Conservation (phyloP, 2,329 filamentous ascomycete genomes). For the Fusarium scirpi region DNA sequence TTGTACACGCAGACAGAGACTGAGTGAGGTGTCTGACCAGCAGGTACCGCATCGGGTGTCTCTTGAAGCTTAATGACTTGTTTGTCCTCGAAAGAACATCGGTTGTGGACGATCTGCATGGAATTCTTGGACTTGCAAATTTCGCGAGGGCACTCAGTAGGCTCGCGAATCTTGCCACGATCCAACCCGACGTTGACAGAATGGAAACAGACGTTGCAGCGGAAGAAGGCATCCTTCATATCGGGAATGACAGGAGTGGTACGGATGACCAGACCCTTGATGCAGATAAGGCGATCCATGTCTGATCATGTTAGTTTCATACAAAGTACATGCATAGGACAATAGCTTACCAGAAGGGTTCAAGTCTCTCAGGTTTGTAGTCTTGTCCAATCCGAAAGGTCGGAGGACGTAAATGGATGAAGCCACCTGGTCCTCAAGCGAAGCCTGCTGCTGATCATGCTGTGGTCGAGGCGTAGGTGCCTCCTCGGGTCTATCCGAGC, state of each 20-base stretch:
- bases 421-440: conserved; percentile 84
- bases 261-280: conserved; percentile 96
- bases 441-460: conserved; percentile 62
- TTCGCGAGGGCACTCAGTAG: conserved; percentile 85
- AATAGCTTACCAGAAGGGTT: conserved; percentile 79
- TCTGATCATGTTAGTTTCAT: conserved; percentile 61
- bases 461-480: conserved; percentile 54
- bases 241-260: conserved; percentile 97
- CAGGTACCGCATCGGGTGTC: conserved; percentile 92
- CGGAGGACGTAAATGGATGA: conserved; percentile 85
- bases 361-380: conserved; percentile 91
- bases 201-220: conserved; percentile 92
- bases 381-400: conserved; percentile 87
- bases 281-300: conserved; percentile 94
- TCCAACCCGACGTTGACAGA: conserved; percentile 92
- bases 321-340: neutral
- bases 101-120: conserved; percentile 98
- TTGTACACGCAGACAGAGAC: conserved; percentile 97
- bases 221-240: conserved; percentile 99
- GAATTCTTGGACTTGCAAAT: conserved; percentile 89
- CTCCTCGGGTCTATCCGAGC: conserved; percentile 76
- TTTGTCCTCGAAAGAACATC: conserved; percentile 94
- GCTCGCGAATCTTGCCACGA: conserved; percentile 94
- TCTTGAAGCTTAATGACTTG: conserved; percentile 99
- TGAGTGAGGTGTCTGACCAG: conserved; percentile 96